Evolutionary conservation across 2,329 filamentous ascomycete genomes (phyloP), one percentile per base, ranked within the genome.

Genomic region (Colletotrichum euphorbiae): DNA sequence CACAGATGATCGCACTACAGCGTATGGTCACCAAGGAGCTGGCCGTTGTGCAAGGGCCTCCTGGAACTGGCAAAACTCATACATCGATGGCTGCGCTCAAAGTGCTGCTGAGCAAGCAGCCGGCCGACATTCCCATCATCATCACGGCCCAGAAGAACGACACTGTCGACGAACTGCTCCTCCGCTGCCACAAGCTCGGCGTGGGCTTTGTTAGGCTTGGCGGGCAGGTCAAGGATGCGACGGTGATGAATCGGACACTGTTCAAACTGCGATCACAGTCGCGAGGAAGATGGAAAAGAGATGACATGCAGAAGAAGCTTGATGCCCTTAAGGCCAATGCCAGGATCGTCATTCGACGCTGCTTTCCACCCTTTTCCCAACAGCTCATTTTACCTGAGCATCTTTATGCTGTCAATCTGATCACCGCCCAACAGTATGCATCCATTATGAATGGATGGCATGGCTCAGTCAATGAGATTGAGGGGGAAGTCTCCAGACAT

Each of bases 61-160:
- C 93, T 0, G 87, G 87, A 0, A 88, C 86, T 0, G 87, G 87
- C 4, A 98, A 98, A 75, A 98, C 94, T 0, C 91, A 91, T 71
- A 91, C 94, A 0, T 96, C 93, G 0, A 88, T 95, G 2, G 81
- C 89, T 28, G 91, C 91, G 0, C 77, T 98, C 9, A 88, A 87
- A 52, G 82, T 90, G 1, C 80, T 94, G 60, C 80, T 93, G 0
- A 78, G 83, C 1, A 92, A 91, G 60, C 84, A 87, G 73, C 75
- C 77, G 2, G 73, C 75, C 2, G 88, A 90, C 65, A 85, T 89
- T 8, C 92, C 92, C 0, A 89, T 98, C 33, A 84, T 97, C 19
- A 83, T 97, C 3, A 87, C 93, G 0, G 93, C 93, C 7, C 93
- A 97, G 73, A 98, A 94, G 0, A 98, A 98, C 67, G 93, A 97